These are phyloP conservation scores for Fusarium falciforme DNA, from an alignment of 2,329 filamentous ascomycete genomes.

Conservation along the genomic window DNA sequence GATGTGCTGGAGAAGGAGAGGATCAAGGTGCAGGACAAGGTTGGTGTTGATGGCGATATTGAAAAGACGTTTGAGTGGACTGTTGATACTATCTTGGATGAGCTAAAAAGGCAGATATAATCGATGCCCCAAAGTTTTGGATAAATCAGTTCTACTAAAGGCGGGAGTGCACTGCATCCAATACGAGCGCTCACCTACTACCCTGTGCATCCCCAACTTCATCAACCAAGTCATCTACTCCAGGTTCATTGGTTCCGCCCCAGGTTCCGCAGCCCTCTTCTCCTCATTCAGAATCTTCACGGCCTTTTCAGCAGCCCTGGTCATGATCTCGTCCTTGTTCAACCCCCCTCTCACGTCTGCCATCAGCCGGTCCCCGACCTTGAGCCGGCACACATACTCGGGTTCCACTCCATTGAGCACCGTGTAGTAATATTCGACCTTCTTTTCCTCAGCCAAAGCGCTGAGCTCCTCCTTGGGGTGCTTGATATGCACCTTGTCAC, in stretches of 20 bases:
- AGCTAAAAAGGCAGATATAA: slow-evolving; percentile 49
- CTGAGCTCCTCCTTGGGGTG: slow-evolving; percentile 79
- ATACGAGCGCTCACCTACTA: neutral
- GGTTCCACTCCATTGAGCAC: slow-evolving; percentile 33
- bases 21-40: slow-evolving; percentile 62
- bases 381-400: slow-evolving; percentile 59
- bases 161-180: neutral
- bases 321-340: slow-evolving; percentile 64
- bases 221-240: neutral
- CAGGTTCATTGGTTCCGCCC: slow-evolving; percentile 4
- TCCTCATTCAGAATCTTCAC: slow-evolving; percentile 50
- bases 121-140: neutral
- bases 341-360: slow-evolving; percentile 59
- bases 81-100: slow-evolving; percentile 68
- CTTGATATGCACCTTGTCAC: slow-evolving; percentile 65
- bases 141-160: neutral
- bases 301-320: slow-evolving; percentile 65
- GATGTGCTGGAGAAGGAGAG: slow-evolving; percentile 56
- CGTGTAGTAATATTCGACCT: slow-evolving; percentile 65
- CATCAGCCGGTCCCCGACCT: slow-evolving; percentile 60
- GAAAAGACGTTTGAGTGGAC: slow-evolving; percentile 74
- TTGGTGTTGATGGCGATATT: slow-evolving; percentile 67
- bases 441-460: slow-evolving; percentile 62
- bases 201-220: neutral
- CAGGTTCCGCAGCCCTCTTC: slow-evolving; percentile 2